A percentile compares a stretch with the other conserved stretches of the same genome.
Conservation (phyloP, 1,139 yeast genomes). For the Kodamaea alishanica region DNA sequence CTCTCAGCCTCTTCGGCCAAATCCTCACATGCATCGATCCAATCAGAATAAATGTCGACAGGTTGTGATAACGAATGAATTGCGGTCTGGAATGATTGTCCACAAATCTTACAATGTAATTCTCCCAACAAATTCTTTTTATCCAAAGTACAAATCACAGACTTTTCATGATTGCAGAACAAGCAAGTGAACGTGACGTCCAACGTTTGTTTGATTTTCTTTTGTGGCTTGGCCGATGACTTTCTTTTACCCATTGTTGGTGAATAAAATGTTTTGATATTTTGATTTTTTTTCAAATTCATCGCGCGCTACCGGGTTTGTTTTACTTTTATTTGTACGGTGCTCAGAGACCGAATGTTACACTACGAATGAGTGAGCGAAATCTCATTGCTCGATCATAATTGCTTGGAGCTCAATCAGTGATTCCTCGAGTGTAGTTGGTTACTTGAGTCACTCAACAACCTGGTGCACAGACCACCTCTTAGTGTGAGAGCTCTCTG, state of each 20-base stretch:
- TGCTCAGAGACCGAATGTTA: no score
- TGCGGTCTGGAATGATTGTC: constrained; percentile 88
- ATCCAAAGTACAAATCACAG: constrained; percentile 85
- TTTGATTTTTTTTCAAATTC: neutral
- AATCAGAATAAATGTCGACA: constrained; percentile 91
- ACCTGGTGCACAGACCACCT: no score
- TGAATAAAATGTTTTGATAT: neutral
- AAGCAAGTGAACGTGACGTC: constrained; percentile 87
- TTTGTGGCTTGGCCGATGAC: constrained; percentile 81
- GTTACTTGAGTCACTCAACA: no score
- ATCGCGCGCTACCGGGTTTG: neutral
- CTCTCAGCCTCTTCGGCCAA: constrained; percentile 65
- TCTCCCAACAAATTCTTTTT: constrained; percentile 84
- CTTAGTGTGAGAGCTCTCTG: no score
- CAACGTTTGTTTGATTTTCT: constrained; percentile 72
- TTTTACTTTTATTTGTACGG: no score
- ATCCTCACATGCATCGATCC: constrained; percentile 99
- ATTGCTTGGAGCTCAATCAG: no score
- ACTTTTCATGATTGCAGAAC: constrained; percentile 93
- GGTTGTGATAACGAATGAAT: constrained; percentile 83
- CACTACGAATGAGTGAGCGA: no score
- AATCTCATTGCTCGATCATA: no score
- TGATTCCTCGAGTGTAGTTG: no score
- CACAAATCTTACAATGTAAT: constrained; percentile 87
- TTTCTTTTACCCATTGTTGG: constrained; percentile 77